A percentile compares a stretch with the other conserved stretches of the same genome.
These are phyloP conservation scores for Ceratocystiopsis minuta DNA, from an alignment of 2,329 filamentous ascomycete genomes.

Conservation along the genomic window DNA sequence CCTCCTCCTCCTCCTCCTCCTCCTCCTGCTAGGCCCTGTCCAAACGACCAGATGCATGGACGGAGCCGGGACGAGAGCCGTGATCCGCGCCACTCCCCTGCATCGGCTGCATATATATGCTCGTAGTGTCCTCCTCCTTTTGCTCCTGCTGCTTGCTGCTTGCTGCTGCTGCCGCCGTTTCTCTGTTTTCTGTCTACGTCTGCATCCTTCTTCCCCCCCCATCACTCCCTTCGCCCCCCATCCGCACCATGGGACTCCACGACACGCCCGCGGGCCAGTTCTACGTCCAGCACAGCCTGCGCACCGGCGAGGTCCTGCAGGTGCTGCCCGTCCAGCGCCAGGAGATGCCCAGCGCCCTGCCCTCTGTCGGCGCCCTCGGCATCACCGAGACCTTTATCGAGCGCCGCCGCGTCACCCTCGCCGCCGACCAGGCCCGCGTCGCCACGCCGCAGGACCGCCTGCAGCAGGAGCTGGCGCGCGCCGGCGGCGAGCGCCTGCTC, in stretches of 20 bases:
- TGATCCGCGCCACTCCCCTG: no score
- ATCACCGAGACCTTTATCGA: slow-evolving; percentile 10
- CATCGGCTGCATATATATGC: no score
- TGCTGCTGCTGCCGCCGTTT: no score
- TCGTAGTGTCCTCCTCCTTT: no score
- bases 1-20: no score
- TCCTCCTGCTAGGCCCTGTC: no score
- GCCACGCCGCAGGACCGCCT: slow-evolving; percentile 6
- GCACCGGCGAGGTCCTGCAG: slow-evolving; percentile 9
- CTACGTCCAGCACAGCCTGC: slow-evolving; percentile 8
- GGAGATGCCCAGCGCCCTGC: slow-evolving; percentile 6
- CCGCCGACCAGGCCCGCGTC: slow-evolving; percentile 4
- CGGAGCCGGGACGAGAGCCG: no score
- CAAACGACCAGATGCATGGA: no score
- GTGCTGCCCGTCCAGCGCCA: slow-evolving; percentile 7
- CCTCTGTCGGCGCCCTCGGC: slow-evolving; percentile 7
- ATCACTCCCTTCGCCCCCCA: no score
- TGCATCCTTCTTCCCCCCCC: no score
- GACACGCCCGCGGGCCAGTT: slow-evolving; percentile 8
- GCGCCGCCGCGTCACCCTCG: slow-evolving; percentile 6
- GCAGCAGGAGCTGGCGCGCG: slow-evolving; percentile 6
- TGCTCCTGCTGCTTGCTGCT: no score
- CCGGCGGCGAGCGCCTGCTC: slow-evolving; percentile 8
- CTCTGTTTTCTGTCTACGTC: no score
- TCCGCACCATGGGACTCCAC: slow-evolving; percentile 7